Percentiles rank a stretch among this genome's conserved stretches.
Conservation (phyloP, 1,284 basidiomycete genomes). For the Boletus smithii region DNA sequence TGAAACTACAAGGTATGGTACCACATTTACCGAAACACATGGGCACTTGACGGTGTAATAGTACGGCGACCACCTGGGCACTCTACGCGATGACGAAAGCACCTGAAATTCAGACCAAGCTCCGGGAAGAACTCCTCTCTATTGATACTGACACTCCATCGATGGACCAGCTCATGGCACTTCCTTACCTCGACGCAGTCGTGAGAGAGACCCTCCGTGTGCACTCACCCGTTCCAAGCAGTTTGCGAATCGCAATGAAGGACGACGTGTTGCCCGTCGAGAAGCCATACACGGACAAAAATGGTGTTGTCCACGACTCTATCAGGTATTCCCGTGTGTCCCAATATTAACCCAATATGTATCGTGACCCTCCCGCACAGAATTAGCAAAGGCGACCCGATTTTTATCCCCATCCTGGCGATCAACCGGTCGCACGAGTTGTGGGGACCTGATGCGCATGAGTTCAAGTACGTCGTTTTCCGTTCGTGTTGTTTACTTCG, state of each 20-base stretch:
- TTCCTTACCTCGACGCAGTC: constrained; percentile 63
- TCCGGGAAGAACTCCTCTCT: constrained; percentile 63
- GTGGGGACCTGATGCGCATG: constrained; percentile 47
- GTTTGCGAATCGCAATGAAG: constrained; percentile 47
- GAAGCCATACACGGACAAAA: constrained; percentile 42
- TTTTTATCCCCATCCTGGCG: constrained; percentile 40
- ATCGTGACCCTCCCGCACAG: constrained; percentile 19
- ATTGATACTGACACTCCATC: constrained; percentile 49
- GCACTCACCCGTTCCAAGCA: constrained; percentile 56
- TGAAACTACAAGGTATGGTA: constrained; percentile 65
- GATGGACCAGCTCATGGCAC: constrained; percentile 57
- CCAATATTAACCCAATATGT: background rate
- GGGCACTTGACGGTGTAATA: constrained; percentile 10
- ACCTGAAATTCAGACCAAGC: constrained; percentile 56
- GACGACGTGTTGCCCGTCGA: constrained; percentile 61
- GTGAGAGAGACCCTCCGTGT: constrained; percentile 70
- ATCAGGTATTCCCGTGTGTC: constrained; percentile 14
- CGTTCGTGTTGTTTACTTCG: too few relatives aligned
- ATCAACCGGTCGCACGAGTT: constrained; percentile 40
- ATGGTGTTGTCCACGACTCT: constrained; percentile 37
- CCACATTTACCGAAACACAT: background rate
- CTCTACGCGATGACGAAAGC: constrained; percentile 59
- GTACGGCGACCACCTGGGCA: constrained; percentile 56
- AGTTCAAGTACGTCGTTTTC: constrained; percentile 23
- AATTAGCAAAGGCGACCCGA: constrained; percentile 36